phyloP scores from a whole-genome alignment of 805 yeast species.

The Pichia heedii region DNA sequence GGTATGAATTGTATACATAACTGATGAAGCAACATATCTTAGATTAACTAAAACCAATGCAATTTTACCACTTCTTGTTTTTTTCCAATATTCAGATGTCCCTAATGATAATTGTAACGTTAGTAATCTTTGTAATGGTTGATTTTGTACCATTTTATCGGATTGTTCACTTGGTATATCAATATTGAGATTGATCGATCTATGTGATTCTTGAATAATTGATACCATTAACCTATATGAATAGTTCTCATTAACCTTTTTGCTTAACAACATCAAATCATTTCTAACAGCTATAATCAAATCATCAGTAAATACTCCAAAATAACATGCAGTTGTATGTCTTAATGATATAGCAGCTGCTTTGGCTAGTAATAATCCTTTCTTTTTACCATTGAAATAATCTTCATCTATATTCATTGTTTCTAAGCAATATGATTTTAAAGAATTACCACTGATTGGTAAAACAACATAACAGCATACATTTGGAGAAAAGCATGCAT shows the following conservation, averaged over 20 bases:
- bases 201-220: slow-evolving; percentile 57
- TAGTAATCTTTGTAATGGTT: slow-evolving; percentile 66
- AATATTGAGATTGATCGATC: slow-evolving; percentile 64
- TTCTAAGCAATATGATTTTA: slow-evolving; percentile 18
- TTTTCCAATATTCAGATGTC: slow-evolving; percentile 30
- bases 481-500: slow-evolving; percentile 42
- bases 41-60: slow-evolving; percentile 62
- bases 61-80: slow-evolving; percentile 34
- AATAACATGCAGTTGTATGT: slow-evolving; percentile 64
- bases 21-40: slow-evolving; percentile 62
- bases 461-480: slow-evolving; percentile 33
- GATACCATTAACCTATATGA: slow-evolving; percentile 31
- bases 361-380: slow-evolving; percentile 31
- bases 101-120: slow-evolving; percentile 65
- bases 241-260: slow-evolving; percentile 16
- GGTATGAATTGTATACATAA: slow-evolving; percentile 51
- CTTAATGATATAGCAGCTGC: slow-evolving; percentile 56
- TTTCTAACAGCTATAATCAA: slow-evolving; percentile 46
- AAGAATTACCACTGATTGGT: slow-evolving; percentile 16
- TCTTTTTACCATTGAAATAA: slow-evolving; percentile 11
- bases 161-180: slow-evolving; percentile 66
- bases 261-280: slow-evolving; percentile 30
- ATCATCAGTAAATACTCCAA: slow-evolving; percentile 62
- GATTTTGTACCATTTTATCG: slow-evolving; percentile 65
- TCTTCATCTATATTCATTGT: slow-evolving; percentile 9